A percentile compares a stretch with the other conserved stretches of the same genome.
phyloP scores from a whole-genome alignment of 768 basidiomycete genomes.

The Russula olivacea region DNA sequence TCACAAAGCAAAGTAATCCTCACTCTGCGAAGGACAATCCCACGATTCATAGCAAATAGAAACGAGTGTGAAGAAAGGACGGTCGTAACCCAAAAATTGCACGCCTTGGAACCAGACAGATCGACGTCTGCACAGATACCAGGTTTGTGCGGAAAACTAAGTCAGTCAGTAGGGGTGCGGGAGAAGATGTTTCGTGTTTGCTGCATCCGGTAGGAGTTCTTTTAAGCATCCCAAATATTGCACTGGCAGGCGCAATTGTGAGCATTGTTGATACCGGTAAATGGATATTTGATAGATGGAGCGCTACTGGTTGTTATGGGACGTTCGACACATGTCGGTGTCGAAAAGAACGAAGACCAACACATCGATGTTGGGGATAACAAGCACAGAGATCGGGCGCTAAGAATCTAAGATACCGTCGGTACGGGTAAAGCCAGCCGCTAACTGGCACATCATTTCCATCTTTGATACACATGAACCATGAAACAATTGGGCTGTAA shows the following conservation, averaged over 20 bases:
- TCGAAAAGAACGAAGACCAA: too few species aligned
- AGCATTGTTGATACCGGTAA: too few species aligned
- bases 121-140: constrained; percentile 3
- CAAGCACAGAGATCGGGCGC: too few species aligned
- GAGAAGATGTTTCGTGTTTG: background rate
- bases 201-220: background rate
- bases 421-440: too few species aligned
- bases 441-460: too few species aligned
- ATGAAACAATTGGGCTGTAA: too few species aligned
- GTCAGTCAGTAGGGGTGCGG: constrained; percentile 19
- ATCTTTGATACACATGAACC: too few species aligned
- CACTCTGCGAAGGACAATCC: constrained; percentile 21
- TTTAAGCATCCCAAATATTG: background rate
- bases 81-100: background rate
- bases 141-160: constrained; percentile 10
- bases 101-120: background rate
- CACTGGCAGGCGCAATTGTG: background rate
- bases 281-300: background rate
- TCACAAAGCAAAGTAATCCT: constrained; percentile 17
- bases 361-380: too few species aligned
- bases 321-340: background rate
- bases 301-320: background rate
- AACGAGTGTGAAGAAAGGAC: background rate
- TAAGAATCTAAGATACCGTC: too few species aligned
- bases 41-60: constrained; percentile 11